Conservation (phyloP, 148 eudicot species). For the Arbutus unedo region DNA sequence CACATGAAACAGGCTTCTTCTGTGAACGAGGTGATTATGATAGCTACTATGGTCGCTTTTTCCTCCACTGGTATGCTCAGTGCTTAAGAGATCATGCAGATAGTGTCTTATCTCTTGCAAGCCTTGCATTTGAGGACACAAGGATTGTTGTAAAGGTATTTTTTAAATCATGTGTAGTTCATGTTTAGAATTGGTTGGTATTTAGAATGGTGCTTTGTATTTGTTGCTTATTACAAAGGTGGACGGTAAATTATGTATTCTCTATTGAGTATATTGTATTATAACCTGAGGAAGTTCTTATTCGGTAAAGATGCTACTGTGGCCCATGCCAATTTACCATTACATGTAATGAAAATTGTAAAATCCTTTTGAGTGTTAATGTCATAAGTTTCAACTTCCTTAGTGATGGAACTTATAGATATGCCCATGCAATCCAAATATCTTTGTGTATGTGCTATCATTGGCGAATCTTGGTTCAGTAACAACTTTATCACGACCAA, state of each 20-base stretch:
- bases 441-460: background rate
- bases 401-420: background rate
- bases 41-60: constrained; percentile 70
- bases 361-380: background rate
- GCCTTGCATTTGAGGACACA: constrained; percentile 58
- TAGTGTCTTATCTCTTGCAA: constrained; percentile 54
- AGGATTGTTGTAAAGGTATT: constrained; percentile 58
- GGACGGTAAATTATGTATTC: background rate
- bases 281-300: background rate
- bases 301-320: background rate
- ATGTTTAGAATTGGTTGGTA: background rate
- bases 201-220: background rate
- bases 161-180: background rate
- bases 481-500: background rate
- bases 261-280: background rate
- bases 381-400: constrained; percentile 6
- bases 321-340: background rate
- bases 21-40: constrained; percentile 69
- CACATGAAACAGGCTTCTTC: constrained; percentile 63
- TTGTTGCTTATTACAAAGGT: background rate
- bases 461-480: background rate
- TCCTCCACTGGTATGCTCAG: constrained; percentile 62
- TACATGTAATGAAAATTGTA: background rate
- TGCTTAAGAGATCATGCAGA: constrained; percentile 58
- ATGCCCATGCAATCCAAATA: background rate